Evolutionary conservation across 1,139 yeast genomes (phyloP).

Genomic region (Meyerozyma carpophila): DNA sequence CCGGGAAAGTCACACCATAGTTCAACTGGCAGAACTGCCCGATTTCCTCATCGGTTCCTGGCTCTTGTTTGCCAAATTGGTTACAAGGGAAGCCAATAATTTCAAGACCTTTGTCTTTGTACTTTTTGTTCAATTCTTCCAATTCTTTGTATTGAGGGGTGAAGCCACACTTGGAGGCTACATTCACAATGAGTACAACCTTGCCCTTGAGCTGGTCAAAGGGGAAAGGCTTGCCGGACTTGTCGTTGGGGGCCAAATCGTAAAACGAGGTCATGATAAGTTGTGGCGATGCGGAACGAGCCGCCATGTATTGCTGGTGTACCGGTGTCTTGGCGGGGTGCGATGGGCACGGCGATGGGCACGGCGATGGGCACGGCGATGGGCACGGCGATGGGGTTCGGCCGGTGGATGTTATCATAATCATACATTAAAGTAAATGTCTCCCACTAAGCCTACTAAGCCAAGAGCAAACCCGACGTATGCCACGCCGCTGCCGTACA

Average conservation of each 20-base stretch:
- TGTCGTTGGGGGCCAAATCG: constrained; percentile 50
- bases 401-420: neutral
- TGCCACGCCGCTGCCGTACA: constrained; percentile 32
- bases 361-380: too few species aligned
- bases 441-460: constrained; percentile 47
- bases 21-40: constrained; percentile 20
- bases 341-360: too few species aligned
- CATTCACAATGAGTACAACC: constrained; percentile 88
- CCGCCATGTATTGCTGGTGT: neutral
- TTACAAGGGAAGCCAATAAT: constrained; percentile 84
- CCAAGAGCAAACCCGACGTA: constrained; percentile 40
- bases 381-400: neutral
- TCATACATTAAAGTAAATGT: constrained; percentile 17
- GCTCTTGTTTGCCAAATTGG: constrained; percentile 48
- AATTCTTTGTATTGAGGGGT: constrained; percentile 78
- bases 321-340: neutral
- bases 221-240: constrained; percentile 53
- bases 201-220: constrained; percentile 75
- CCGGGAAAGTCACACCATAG: constrained; percentile 71
- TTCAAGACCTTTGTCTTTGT: constrained; percentile 67
- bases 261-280: constrained; percentile 9
- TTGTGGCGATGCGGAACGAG: neutral
- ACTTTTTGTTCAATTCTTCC: constrained; percentile 76
- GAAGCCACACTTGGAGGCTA: constrained; percentile 87
- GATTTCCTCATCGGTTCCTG: constrained; percentile 12